These are phyloP conservation scores for Lepidium sativum DNA, from an alignment of 345 rosid genomes.

Conservation along the genomic window DNA sequence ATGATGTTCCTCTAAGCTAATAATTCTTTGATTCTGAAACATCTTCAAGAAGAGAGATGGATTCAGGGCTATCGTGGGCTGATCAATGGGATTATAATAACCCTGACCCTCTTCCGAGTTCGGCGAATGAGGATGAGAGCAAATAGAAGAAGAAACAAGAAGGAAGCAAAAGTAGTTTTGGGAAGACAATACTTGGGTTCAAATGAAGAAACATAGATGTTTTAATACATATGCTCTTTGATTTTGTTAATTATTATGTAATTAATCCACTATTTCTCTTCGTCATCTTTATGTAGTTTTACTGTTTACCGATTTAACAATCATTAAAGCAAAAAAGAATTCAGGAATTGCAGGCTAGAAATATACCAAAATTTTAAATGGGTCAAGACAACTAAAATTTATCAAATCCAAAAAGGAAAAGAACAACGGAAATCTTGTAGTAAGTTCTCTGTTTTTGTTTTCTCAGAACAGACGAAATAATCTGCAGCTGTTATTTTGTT, in stretches of 20 bases:
- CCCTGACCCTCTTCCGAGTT: conserved; percentile 23
- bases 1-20: background rate
- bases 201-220: conserved; percentile 21
- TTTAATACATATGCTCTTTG: background rate
- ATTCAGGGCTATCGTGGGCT: conserved; percentile 25
- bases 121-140: background rate
- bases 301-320: background rate
- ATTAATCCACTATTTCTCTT: background rate
- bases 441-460: background rate
- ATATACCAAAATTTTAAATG: conserved; percentile 8
- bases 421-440: background rate
- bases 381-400: conserved; percentile 8
- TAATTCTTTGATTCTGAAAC: background rate
- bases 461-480: background rate
- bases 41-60: conserved; percentile 15
- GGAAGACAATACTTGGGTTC: conserved; percentile 10
- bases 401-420: conserved; percentile 1
- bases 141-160: background rate
- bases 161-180: conserved; percentile 16
- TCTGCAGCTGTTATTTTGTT: background rate
- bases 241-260: background rate
- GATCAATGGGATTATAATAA: conserved; percentile 28
- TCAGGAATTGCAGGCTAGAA: background rate
- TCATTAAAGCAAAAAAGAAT: background rate
- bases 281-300: background rate